Evolutionary conservation across 202 grass and related monocot genomes (phyloP).

Genomic region (Musa balbisiana): DNA sequence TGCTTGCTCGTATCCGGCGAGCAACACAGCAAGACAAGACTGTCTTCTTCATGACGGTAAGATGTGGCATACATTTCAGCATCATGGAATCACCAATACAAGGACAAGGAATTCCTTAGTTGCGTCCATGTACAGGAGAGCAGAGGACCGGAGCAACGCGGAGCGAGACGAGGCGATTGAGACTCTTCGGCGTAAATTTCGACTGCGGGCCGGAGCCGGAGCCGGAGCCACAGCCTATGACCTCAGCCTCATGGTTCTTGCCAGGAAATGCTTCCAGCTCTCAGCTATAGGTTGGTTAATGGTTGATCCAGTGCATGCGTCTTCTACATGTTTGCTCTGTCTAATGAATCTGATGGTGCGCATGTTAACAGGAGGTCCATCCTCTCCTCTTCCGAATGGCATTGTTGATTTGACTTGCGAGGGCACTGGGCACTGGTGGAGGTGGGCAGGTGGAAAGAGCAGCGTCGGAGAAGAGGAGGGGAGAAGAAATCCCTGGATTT

Average conservation of each 20-base stretch:
- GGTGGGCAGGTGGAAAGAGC: too few relatives aligned
- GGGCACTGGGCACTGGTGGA: too few relatives aligned
- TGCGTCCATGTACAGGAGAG: not conserved
- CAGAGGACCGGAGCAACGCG: not conserved
- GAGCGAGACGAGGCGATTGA: not conserved
- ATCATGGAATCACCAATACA: too few relatives aligned
- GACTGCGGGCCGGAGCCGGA: constrained; percentile 9
- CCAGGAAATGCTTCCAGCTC: not conserved
- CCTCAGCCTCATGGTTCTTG: not conserved
- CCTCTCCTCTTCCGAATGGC: too few relatives aligned
- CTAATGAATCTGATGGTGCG: too few relatives aligned
- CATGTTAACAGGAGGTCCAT: too few relatives aligned
- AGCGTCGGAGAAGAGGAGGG: not conserved
- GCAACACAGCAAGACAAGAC: not conserved
- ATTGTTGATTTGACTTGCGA: too few relatives aligned
- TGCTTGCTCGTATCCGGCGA: too few relatives aligned
- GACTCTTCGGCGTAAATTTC: constrained; percentile 18
- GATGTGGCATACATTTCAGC: not conserved
- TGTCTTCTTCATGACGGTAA: constrained; percentile 4
- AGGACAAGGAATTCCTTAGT: not conserved
- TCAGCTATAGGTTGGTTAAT: not conserved
- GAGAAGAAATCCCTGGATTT: not conserved
- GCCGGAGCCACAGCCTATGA: not conserved
- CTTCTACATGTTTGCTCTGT: too few relatives aligned
- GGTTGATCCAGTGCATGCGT: too few relatives aligned